Evolutionary conservation across 208 protist genomes (phyloP), one percentile per base, ranked within the genome.

Genomic region (Wallacemonas sp.): DNA sequence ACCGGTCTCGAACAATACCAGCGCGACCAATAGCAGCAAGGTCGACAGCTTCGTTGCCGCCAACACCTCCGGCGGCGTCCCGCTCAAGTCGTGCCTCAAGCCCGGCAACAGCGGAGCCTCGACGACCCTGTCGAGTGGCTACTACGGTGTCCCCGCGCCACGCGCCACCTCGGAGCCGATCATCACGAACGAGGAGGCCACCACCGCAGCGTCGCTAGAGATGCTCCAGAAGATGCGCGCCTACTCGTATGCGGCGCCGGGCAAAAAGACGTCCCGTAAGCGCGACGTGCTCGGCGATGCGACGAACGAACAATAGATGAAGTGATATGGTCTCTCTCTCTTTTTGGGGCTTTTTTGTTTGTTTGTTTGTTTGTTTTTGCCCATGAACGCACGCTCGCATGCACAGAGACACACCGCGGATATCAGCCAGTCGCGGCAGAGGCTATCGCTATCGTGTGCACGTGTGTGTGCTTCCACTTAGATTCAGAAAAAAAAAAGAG

Each of bases 261-360:
- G 61, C 9, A 88, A 88, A 54, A 60, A 78, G 48, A 38, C 57
- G 0, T 70, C 68, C n/a, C 82, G 81, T 29, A 90, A 90, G 65
- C 80, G 83, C 23, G 75, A 80, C 16, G n/a, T 93, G 14, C 72
- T 93, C 4, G 80, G 81, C 2, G 87, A 93, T 32, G 32, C 81
- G 24, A 93, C 87, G 21, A 93, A 93, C 63, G 55, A 78, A 44
- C 72, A 83, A 48, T 76, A 64, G 39, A 19, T 46, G 17, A 49
- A 41, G 36, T 41, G 36, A 6, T 41, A 17, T 14, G 6, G 36
- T 17, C 14, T 14, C 36, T 41, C 36, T 14, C 14, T 41, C 36
- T 41, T 41, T 41, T 41, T 17, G 17, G 4, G 44, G 36, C 36
- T 14, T 49, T 49, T 49, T 14, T 49, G 9, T 49, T 49, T 49